Percentiles rank a stretch among this genome's conserved stretches.
Conservation (phyloP, 2,329 filamentous ascomycete genomes). For the Fusarium nisikadoi region DNA sequence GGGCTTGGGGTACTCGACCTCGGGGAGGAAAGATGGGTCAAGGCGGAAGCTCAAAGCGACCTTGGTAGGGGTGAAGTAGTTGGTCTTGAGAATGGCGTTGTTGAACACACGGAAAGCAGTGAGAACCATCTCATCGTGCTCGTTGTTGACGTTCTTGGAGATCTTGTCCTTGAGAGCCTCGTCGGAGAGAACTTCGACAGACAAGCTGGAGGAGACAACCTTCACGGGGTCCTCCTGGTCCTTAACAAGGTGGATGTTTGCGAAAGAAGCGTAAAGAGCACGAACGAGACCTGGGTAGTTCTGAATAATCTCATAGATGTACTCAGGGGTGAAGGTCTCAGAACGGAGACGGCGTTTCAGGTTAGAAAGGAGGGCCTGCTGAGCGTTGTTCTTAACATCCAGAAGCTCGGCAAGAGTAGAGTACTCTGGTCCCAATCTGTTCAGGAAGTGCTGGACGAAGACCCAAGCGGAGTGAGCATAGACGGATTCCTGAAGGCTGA, state of each 20-base stretch:
- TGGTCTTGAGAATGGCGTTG: slow-evolving; percentile 91
- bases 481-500: slow-evolving; percentile 95
- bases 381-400: slow-evolving; percentile 81
- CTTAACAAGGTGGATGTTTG: slow-evolving; percentile 78
- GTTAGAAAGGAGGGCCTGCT: slow-evolving; percentile 89
- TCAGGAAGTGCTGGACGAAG: slow-evolving; percentile 97
- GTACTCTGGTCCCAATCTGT: slow-evolving; percentile 93
- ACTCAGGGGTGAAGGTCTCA: slow-evolving; percentile 97
- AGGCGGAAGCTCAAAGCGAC: slow-evolving; percentile 97
- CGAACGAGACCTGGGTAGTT: slow-evolving; percentile 89
- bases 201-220: slow-evolving; percentile 64
- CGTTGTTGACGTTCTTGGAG: slow-evolving; percentile 82
- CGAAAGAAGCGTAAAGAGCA: slow-evolving; percentile 90
- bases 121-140: slow-evolving; percentile 99
- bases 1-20: slow-evolving; percentile 91
- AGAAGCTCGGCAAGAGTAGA: slow-evolving; percentile 84
- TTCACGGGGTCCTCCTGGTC: slow-evolving; percentile 62
- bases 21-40: slow-evolving; percentile 87
- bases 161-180: slow-evolving; percentile 79
- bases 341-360: slow-evolving; percentile 94
- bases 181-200: slow-evolving; percentile 78
- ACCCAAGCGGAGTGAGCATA: slow-evolving; percentile 98
- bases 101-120: slow-evolving; percentile 97
- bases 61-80: slow-evolving; percentile 97
- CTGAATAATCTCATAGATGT: slow-evolving; percentile 96